Evolutionary conservation across 371 early-diverging fungal genomes (phyloP).

Genomic region (Basidiobolus meristosporus): DNA sequence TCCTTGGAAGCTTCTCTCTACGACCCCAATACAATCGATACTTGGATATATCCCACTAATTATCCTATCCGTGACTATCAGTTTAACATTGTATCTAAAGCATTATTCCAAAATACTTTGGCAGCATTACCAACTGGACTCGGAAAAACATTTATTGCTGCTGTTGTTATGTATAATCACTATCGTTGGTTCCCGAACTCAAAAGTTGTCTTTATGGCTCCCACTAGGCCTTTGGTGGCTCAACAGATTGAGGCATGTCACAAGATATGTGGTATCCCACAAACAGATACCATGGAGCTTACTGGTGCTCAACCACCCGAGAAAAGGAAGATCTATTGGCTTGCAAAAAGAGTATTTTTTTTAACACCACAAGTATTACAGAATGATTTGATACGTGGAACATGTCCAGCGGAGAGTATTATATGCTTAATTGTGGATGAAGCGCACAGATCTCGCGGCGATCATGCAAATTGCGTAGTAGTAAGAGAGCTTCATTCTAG

Average conservation of each 20-base stretch:
- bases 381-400: conserved; percentile 50
- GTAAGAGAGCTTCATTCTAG: conserved; percentile 29
- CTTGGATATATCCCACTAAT: conserved; percentile 73
- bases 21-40: conserved; percentile 26
- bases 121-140: conserved; percentile 80
- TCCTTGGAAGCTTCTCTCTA: too few species aligned
- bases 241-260: conserved; percentile 83
- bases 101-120: conserved; percentile 68
- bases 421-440: conserved; percentile 78
- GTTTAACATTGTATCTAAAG: conserved; percentile 58
- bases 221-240: conserved; percentile 76
- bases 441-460: conserved; percentile 78
- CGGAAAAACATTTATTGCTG: conserved; percentile 92
- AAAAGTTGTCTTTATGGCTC: conserved; percentile 81
- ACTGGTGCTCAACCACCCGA: conserved; percentile 46
- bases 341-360: conserved; percentile 52
- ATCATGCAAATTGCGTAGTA: conserved; percentile 63
- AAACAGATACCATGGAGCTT: conserved; percentile 43
- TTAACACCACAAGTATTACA: conserved; percentile 78
- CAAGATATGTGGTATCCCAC: conserved; percentile 45
- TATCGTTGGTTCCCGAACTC: conserved; percentile 86
- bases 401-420: conserved; percentile 29
- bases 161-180: conserved; percentile 87
- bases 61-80: conserved; percentile 72
- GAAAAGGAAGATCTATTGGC: conserved; percentile 27